Conservation (phyloP, 257 asterid genomes). For the Solanum dulcamara region DNA sequence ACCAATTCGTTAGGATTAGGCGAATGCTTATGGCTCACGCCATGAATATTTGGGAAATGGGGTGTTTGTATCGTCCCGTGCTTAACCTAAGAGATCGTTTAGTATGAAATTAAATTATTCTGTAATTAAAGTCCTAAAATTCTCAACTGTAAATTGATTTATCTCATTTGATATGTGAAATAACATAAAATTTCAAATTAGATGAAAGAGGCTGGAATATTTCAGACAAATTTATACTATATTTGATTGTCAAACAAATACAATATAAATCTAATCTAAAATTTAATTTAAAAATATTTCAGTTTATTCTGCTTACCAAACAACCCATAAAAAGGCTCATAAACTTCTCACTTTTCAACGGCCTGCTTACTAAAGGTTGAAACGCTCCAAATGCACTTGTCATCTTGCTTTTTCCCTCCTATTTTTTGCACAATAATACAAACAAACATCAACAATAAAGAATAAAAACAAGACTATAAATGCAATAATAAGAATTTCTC, state of each 20-base stretch:
- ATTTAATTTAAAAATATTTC: not conserved
- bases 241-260: not conserved
- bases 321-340: not conserved
- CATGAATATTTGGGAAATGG: slow-evolving; percentile 5
- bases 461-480: not conserved
- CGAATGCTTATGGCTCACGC: slow-evolving; percentile 35
- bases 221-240: not conserved
- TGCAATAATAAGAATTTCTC: not conserved
- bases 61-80: not conserved
- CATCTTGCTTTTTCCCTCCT: not conserved
- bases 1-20: not conserved
- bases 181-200: not conserved
- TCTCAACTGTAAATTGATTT: too few relatives aligned
- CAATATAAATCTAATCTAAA: too few relatives aligned
- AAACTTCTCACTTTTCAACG: slow-evolving; percentile 34
- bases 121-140: not conserved
- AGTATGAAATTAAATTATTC: not conserved
- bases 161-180: not conserved
- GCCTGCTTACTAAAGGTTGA: slow-evolving; percentile 8
- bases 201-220: not conserved
- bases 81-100: not conserved
- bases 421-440: not conserved
- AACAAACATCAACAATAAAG: not conserved
- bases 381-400: slow-evolving; percentile 1
- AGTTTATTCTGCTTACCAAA: not conserved